These are phyloP conservation scores for Hypomyces rosellus DNA, from an alignment of 2,329 filamentous ascomycete genomes.

Conservation along the genomic window DNA sequence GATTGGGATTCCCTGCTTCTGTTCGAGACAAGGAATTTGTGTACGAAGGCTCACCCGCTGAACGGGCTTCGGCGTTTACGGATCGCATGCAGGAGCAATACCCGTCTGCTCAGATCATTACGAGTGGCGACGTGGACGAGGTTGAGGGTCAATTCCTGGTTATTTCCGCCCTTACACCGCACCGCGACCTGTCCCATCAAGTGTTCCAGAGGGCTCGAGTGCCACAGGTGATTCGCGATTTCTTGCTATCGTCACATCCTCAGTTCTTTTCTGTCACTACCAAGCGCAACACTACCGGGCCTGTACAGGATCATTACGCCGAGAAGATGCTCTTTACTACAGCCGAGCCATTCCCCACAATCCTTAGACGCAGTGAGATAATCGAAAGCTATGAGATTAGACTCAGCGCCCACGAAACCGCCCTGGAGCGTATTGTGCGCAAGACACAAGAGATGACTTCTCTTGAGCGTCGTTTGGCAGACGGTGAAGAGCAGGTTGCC, in stretches of 20 bases:
- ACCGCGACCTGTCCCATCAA: constrained; percentile 74
- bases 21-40: constrained; percentile 88
- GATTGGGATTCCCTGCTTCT: constrained; percentile 75
- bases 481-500: constrained; percentile 65
- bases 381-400: constrained; percentile 59
- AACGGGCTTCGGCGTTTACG: constrained; percentile 74
- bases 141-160: constrained; percentile 88
- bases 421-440: constrained; percentile 79
- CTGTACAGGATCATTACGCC: constrained; percentile 65
- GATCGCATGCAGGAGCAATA: constrained; percentile 91
- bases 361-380: constrained; percentile 82
- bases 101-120: constrained; percentile 75
- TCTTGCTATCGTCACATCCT: constrained; percentile 73
- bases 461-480: constrained; percentile 66
- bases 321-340: constrained; percentile 83
- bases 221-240: constrained; percentile 76
- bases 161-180: constrained; percentile 71
- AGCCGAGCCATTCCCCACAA: constrained; percentile 83
- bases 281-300: constrained; percentile 61
- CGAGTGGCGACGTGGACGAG: constrained; percentile 62
- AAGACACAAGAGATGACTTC: constrained; percentile 80
- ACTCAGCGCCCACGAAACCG: constrained; percentile 75
- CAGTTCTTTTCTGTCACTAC: constrained; percentile 71
- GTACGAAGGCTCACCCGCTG: constrained; percentile 73
- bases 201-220: constrained; percentile 87